Evolutionary conservation across 148 eudicot species (phyloP).

Genomic region (Chenopodium formosanum): DNA sequence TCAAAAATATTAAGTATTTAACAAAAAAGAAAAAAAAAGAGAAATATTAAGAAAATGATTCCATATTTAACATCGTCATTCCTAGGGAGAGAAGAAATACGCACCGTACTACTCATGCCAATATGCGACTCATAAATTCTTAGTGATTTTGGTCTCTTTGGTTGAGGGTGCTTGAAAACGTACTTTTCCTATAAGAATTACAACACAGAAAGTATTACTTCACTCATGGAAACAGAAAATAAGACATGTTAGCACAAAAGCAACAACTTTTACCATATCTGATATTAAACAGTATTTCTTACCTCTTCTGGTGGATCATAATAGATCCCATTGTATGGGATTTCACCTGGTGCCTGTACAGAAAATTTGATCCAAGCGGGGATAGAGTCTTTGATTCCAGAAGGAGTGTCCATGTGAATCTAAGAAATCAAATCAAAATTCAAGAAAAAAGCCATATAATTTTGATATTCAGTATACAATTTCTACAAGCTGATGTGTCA

Average conservation of each 20-base stretch:
- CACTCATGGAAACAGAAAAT: conserved; percentile 1
- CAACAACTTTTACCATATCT: conserved; percentile 1
- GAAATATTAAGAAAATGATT: not conserved
- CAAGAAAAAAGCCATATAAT: not conserved
- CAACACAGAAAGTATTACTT: not conserved
- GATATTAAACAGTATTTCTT: conserved; percentile 19
- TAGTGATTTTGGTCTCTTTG: conserved; percentile 81
- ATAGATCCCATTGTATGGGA: conserved; percentile 91
- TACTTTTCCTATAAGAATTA: conserved; percentile 66
- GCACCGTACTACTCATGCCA: conserved; percentile 98
- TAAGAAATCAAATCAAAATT: conserved; percentile 28
- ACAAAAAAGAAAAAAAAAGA: too few species aligned
- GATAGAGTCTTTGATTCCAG: conserved; percentile 94
- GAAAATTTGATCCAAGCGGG: conserved; percentile 99
- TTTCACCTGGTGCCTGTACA: conserved; percentile 87
- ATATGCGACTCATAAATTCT: conserved; percentile 91
- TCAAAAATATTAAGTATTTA: not conserved
- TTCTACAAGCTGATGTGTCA: too few species aligned
- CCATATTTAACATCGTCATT: not conserved
- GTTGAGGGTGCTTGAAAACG: conserved; percentile 83
- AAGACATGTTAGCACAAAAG: not conserved
- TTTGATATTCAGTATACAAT: too few species aligned
- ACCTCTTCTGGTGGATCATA: conserved; percentile 99
- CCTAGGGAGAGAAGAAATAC: conserved; percentile 27
- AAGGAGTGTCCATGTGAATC: conserved; percentile 98